Evolutionary conservation across 257 asterid genomes (phyloP).

Genomic region (Asclepias syriaca): DNA sequence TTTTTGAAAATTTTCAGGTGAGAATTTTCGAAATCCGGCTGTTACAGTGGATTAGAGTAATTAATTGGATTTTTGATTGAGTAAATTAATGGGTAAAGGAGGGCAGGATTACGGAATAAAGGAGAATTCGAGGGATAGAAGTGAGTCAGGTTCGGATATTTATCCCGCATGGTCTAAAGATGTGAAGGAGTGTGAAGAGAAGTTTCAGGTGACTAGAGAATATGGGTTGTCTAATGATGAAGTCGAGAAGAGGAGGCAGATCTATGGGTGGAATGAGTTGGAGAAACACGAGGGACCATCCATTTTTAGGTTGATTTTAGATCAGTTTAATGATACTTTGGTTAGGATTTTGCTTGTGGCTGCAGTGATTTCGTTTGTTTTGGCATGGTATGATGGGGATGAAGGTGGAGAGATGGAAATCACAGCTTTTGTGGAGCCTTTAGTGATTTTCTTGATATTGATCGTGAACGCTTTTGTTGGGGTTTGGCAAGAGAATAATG

Average conservation of each 20-base stretch:
- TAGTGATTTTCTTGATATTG: slow-evolving; percentile 87
- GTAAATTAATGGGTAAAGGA: slow-evolving; percentile 77
- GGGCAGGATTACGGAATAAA: slow-evolving; percentile 58
- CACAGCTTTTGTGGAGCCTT: slow-evolving; percentile 95
- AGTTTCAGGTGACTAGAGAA: slow-evolving; percentile 50
- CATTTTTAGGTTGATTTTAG: slow-evolving; percentile 66
- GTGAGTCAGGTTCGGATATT: slow-evolving; percentile 29
- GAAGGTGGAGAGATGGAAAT: slow-evolving; percentile 96
- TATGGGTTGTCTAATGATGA: slow-evolving; percentile 59
- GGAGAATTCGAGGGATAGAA: slow-evolving; percentile 30
- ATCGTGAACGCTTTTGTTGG: slow-evolving; percentile 95
- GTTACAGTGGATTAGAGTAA: slow-evolving; percentile 5
- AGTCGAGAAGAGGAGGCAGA: slow-evolving; percentile 64
- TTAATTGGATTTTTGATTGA: slow-evolving; percentile 16
- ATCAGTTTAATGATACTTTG: slow-evolving; percentile 90
- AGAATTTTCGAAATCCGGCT: neutral
- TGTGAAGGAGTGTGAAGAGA: slow-evolving; percentile 72
- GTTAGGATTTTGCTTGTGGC: slow-evolving; percentile 89
- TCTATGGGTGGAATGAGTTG: slow-evolving; percentile 79
- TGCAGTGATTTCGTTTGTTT: slow-evolving; percentile 86
- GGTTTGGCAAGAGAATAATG: slow-evolving; percentile 99
- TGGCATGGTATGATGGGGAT: slow-evolving; percentile 94
- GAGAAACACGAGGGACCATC: slow-evolving; percentile 98
- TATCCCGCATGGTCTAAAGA: slow-evolving; percentile 78
- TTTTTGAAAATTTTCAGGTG: slow-evolving; percentile 22